These are phyloP conservation scores for Bruguiera parviflora DNA, from an alignment of 345 rosid genomes.

Conservation along the genomic window DNA sequence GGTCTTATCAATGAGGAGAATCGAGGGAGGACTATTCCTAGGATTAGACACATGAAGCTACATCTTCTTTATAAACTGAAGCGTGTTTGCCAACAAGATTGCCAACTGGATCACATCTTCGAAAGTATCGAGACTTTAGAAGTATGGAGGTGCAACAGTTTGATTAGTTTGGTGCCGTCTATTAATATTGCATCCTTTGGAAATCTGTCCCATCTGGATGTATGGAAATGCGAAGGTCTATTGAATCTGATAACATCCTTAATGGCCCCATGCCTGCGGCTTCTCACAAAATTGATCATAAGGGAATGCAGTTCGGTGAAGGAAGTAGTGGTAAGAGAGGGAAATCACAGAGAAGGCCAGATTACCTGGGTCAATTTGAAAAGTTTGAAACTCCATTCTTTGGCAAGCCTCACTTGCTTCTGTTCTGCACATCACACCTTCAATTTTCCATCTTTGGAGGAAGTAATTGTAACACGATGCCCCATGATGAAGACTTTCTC, in stretches of 20 bases:
- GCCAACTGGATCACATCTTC: not conserved
- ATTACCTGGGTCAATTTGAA: not conserved
- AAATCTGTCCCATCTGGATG: not conserved
- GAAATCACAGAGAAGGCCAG: no score
- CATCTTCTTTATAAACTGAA: not conserved
- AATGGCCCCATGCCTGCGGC: not conserved
- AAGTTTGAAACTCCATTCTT: not conserved
- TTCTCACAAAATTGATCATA: not conserved
- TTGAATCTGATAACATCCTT: not conserved
- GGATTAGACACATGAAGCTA: not conserved
- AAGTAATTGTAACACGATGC: constrained; percentile 13
- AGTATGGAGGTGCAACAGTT: not conserved
- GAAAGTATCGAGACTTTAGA: not conserved
- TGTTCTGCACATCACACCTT: not conserved
- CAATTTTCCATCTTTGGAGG: constrained; percentile 14
- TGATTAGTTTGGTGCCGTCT: not conserved
- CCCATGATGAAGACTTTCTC: constrained; percentile 15
- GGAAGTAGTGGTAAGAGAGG: not conserved
- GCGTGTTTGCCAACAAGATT: not conserved
- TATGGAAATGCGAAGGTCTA: not conserved
- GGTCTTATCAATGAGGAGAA: not conserved
- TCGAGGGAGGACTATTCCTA: not conserved
- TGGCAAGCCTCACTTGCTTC: not conserved
- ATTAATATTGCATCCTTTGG: not conserved
- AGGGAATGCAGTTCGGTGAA: not conserved